These are phyloP conservation scores for Sarocladium brachiariae DNA, from an alignment of 2,329 filamentous ascomycete genomes.

Conservation along the genomic window DNA sequence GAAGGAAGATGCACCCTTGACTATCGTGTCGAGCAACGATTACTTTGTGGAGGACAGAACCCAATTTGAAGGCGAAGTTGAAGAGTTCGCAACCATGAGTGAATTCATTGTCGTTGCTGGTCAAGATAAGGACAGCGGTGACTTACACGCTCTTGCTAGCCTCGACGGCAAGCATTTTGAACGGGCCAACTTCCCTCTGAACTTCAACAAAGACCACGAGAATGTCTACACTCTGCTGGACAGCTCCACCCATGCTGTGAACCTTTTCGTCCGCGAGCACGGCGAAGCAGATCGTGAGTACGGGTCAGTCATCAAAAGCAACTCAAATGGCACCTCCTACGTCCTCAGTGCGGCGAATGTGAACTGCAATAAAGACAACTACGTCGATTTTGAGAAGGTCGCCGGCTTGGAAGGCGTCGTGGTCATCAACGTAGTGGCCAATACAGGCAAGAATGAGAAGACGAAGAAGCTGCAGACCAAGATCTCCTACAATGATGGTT, in stretches of 20 bases:
- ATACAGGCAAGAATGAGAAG: slow-evolving; percentile 66
- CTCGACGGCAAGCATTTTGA: slow-evolving; percentile 80
- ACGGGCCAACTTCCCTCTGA: slow-evolving; percentile 75
- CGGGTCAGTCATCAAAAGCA: slow-evolving; percentile 92
- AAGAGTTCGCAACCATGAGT: slow-evolving; percentile 87
- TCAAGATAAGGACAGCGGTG: slow-evolving; percentile 59
- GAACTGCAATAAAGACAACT: slow-evolving; percentile 70
- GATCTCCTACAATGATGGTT: slow-evolving; percentile 95
- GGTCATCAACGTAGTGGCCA: slow-evolving; percentile 78
- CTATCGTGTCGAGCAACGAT: slow-evolving; percentile 71
- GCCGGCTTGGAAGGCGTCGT: slow-evolving; percentile 84
- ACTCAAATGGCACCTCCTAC: slow-evolving; percentile 95
- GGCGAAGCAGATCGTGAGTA: slow-evolving; percentile 58
- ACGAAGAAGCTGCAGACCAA: slow-evolving; percentile 79
- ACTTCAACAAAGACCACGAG: slow-evolving; percentile 72
- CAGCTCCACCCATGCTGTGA: slow-evolving; percentile 89
- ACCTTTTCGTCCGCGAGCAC: slow-evolving; percentile 84
- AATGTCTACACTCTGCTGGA: slow-evolving; percentile 89
- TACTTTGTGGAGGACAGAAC: slow-evolving; percentile 61
- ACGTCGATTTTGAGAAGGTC: slow-evolving; percentile 96
- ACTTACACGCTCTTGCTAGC: slow-evolving; percentile 72
- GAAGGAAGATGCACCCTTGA: slow-evolving; percentile 51
- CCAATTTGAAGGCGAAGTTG: slow-evolving; percentile 51
- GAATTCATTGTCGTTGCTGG: slow-evolving; percentile 92
- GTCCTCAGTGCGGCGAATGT: slow-evolving; percentile 75